Conservation (phyloP, 2,329 filamentous ascomycete species). For the Diplodia scrobiculata region DNA sequence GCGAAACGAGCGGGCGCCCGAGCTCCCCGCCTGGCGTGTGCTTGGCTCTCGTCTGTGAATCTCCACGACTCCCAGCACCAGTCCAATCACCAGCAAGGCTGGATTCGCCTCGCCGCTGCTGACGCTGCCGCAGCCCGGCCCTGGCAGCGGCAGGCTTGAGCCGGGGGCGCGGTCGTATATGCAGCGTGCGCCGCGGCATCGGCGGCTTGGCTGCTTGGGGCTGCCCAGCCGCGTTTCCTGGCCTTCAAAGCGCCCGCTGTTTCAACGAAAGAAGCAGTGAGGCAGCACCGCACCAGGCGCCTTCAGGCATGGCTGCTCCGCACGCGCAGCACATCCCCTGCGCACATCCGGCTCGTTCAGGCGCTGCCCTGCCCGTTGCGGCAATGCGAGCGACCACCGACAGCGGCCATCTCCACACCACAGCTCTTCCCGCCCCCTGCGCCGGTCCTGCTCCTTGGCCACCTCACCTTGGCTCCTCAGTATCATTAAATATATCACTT, state of each 20-base stretch:
- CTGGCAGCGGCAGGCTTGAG: background rate
- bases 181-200: constrained; percentile 8
- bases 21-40: background rate
- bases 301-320: background rate
- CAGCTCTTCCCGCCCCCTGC: constrained; percentile 6
- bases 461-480: constrained; percentile 6
- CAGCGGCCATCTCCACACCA: constrained; percentile 17
- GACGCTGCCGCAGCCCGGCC: background rate
- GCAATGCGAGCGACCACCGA: constrained; percentile 5
- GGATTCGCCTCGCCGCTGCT: too few relatives aligned
- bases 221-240: constrained; percentile 10
- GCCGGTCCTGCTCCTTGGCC: constrained; percentile 7
- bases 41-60: background rate
- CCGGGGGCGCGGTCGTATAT: constrained; percentile 7
- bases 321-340: constrained; percentile 1
- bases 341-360: constrained; percentile 22
- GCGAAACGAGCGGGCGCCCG: constrained; percentile 16
- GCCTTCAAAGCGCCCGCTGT: constrained; percentile 6
- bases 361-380: constrained; percentile 8
- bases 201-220: constrained; percentile 13
- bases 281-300: background rate
- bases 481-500: constrained; percentile 15
- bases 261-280: constrained; percentile 20
- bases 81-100: background rate
- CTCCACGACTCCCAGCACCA: background rate